These are phyloP conservation scores for Pachysandra terminalis DNA, from an alignment of 164 flowering plant species.

Conservation along the genomic window DNA sequence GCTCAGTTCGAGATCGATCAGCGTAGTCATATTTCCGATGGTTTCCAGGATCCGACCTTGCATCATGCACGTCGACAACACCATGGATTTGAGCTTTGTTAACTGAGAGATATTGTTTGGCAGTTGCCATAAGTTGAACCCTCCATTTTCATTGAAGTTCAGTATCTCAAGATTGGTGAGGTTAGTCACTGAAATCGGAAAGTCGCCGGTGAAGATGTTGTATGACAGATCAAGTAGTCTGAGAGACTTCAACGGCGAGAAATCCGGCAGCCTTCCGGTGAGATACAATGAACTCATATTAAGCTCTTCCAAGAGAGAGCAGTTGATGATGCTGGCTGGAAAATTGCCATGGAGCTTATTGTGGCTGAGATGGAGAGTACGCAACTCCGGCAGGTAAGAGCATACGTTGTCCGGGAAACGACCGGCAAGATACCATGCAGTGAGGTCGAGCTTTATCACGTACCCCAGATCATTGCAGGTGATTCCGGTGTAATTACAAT, in stretches of 20 bases:
- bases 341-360: conserved; percentile 51
- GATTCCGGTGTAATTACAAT: conserved; percentile 65
- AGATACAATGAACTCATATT: conserved; percentile 37
- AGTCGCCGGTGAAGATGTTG: conserved; percentile 61
- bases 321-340: conserved; percentile 50
- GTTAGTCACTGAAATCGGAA: conserved; percentile 64
- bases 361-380: conserved; percentile 42
- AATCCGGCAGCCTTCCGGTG: conserved; percentile 54
- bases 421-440: conserved; percentile 59
- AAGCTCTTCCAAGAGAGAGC: conserved; percentile 68
- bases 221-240: conserved; percentile 59
- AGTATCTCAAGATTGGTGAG: conserved; percentile 68
- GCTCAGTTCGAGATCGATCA: conserved; percentile 66
- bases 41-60: conserved; percentile 59
- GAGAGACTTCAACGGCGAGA: conserved; percentile 51
- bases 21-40: conserved; percentile 76
- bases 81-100: conserved; percentile 44
- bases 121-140: conserved; percentile 52
- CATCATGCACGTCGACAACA: conserved; percentile 59
- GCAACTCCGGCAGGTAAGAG: conserved; percentile 56
- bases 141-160: conserved; percentile 55
- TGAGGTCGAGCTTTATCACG: conserved; percentile 46
- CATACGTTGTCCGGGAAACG: conserved; percentile 57
- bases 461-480: conserved; percentile 48
- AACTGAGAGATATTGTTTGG: conserved; percentile 50